A percentile compares a stretch with the other conserved stretches of the same genome.
Evolutionary conservation across 2,329 filamentous ascomycete genomes (phyloP).

Genomic region (Colletotrichum destructivum): DNA sequence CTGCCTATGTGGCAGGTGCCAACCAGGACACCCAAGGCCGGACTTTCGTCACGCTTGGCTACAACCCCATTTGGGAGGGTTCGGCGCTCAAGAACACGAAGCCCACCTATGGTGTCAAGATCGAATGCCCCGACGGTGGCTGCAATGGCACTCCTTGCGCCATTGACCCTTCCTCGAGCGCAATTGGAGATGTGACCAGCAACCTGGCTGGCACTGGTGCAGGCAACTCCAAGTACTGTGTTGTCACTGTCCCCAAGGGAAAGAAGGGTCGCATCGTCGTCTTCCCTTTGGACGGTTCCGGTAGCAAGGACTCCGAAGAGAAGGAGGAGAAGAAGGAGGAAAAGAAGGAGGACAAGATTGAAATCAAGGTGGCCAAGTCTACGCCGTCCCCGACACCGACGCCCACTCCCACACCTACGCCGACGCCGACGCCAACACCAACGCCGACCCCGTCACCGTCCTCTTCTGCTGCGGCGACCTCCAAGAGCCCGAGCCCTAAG

Average conservation of each 20-base stretch:
- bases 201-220: slow-evolving; percentile 70
- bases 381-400: slow-evolving; percentile 42
- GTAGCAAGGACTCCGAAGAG: slow-evolving; percentile 46
- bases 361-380: slow-evolving; percentile 39
- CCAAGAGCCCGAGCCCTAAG: slow-evolving; percentile 38
- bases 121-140: slow-evolving; percentile 75
- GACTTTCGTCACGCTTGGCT: slow-evolving; percentile 83
- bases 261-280: slow-evolving; percentile 78
- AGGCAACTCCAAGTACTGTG: slow-evolving; percentile 80
- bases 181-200: slow-evolving; percentile 72
- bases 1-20: slow-evolving; percentile 81
- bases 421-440: slow-evolving; percentile 44
- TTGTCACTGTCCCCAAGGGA: slow-evolving; percentile 81
- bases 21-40: slow-evolving; percentile 76
- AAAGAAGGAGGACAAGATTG: slow-evolving; percentile 29
- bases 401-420: slow-evolving; percentile 38
- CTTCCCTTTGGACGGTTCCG: slow-evolving; percentile 63
- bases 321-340: slow-evolving; percentile 37
- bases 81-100: slow-evolving; percentile 68
- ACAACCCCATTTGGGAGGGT: slow-evolving; percentile 81
- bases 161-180: slow-evolving; percentile 73
- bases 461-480: slow-evolving; percentile 44
- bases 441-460: slow-evolving; percentile 50
- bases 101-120: slow-evolving; percentile 78
- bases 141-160: slow-evolving; percentile 84